Base-by-base conservation (phyloP, 495 filamentous ascomycete genomes). In the Podospora comata region DNA sequence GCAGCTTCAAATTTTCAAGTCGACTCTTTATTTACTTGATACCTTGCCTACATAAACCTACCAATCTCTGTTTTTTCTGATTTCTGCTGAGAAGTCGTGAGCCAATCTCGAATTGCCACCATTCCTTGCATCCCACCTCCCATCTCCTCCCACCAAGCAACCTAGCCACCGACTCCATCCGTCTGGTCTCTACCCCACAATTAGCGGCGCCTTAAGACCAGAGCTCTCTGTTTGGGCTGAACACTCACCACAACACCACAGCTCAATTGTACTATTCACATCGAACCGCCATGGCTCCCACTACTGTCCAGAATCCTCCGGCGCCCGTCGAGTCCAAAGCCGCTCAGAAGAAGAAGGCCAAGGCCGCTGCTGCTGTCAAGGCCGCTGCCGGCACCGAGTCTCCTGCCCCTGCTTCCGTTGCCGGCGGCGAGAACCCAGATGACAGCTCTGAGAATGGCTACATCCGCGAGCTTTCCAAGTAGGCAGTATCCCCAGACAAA, bases 381-480 rank as follows among this genome's bases (percentile, higher is more conserved):
- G 23, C 23, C 23, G 23, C 23, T 61, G 73, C 77, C 72, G 74
- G 80, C 67, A 79, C 80, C 68, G 83, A 83, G 65, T 81, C 82
- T 54, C 79, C 83, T 55, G 79, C 81, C n/a, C 78, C 81, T 26
- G 71, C 76, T 65, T 83, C 80, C 3, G 70, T 77, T 23, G 68
- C 76, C 53, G 68, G 70, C 68, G 72, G 78, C 71, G 77, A 80
- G 70, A 81, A 90, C 61, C 39, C 39, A 11, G 39, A 48, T 16
- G 86, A 85, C 60, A 66, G 74, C 67, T 82, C 83, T 59, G 93
- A 96, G 73, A 91, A 84, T 73, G 81, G 85, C 5, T 91, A 94
- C 75, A 82, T 97, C 71, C 92, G 89, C 75, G 94, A 97, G 73
- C 83, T 97, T 20, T 86, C 92, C 70, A 97, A 94, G 92, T 96